These are phyloP conservation scores for Pyrus hybrid DNA, from an alignment of 331 rosid genomes.

Conservation along the genomic window DNA sequence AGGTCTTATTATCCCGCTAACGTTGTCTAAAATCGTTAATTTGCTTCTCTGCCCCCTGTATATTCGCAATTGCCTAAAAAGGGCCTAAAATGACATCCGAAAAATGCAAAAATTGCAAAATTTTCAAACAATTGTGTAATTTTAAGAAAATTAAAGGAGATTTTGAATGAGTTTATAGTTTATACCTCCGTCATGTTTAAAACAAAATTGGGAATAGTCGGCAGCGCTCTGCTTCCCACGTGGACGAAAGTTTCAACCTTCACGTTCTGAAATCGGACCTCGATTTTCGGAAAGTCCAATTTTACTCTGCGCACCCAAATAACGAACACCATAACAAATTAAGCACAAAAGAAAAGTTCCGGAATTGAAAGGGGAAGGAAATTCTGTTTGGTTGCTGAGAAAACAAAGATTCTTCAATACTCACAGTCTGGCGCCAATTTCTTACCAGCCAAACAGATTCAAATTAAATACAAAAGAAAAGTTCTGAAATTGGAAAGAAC, in stretches of 20 bases:
- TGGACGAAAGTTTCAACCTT: slow-evolving; percentile 78
- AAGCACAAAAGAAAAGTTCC: background rate
- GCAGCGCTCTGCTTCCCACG: slow-evolving; percentile 93
- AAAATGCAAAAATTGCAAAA: background rate
- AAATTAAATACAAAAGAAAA: no score
- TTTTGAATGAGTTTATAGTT: background rate
- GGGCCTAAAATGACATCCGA: slow-evolving; percentile 32
- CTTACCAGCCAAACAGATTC: slow-evolving; percentile 1
- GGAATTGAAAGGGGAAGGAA: background rate
- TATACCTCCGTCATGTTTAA: slow-evolving; percentile 81
- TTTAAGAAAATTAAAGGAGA: background rate
- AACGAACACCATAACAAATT: background rate
- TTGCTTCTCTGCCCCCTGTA: slow-evolving; percentile 53
- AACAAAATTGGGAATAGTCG: slow-evolving; percentile 85
- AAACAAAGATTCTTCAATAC: background rate
- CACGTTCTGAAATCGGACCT: slow-evolving; percentile 78
- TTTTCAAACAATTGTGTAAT: background rate
- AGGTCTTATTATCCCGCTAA: slow-evolving; percentile 84
- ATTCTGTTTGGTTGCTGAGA: background rate
- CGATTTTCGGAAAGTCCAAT: slow-evolving; percentile 81
- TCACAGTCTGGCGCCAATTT: background rate
- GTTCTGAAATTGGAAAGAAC: background rate
- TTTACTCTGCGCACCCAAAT: slow-evolving; percentile 45
- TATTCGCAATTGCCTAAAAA: slow-evolving; percentile 57
- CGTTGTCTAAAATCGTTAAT: slow-evolving; percentile 68